A percentile compares a stretch with the other conserved stretches of the same genome.
Conservation (phyloP, 1,284 basidiomycete species). For the Ustilago trichophora region DNA sequence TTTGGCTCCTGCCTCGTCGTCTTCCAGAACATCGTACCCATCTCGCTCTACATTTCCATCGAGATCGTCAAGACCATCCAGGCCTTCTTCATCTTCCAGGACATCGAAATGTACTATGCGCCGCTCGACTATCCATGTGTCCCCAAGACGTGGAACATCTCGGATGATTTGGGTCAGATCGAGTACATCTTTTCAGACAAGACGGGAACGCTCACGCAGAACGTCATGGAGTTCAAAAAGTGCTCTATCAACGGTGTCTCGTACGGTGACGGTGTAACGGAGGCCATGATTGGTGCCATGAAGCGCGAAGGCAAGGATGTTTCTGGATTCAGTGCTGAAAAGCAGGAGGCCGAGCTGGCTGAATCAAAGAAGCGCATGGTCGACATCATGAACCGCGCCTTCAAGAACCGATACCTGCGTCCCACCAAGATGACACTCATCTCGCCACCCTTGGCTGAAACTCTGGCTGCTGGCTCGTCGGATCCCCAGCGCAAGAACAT, state of each 20-base stretch:
- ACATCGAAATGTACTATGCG: constrained; percentile 94
- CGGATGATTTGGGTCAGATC: constrained; percentile 95
- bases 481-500: constrained; percentile 74
- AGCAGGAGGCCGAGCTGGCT: constrained; percentile 70
- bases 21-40: constrained; percentile 97
- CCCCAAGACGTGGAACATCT: constrained; percentile 98
- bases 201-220: constrained; percentile 70
- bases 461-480: constrained; percentile 74
- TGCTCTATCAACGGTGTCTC: constrained; percentile 84
- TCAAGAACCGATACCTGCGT: constrained; percentile 89
- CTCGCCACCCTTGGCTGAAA: constrained; percentile 81
- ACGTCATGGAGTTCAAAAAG: constrained; percentile 96
- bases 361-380: constrained; percentile 82
- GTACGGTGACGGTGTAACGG: constrained; percentile 93
- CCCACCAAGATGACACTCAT: constrained; percentile 85
- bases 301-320: constrained; percentile 79
- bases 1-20: constrained; percentile 80
- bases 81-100: constrained; percentile 94
- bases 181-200: constrained; percentile 99
- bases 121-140: constrained; percentile 83
- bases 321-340: constrained; percentile 72
- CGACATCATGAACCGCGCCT: constrained; percentile 76
- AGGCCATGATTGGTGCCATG: constrained; percentile 90
- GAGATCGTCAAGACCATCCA: constrained; percentile 98
- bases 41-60: constrained; percentile 96